Evolutionary conservation across 805 yeast species (phyloP), one percentile per base, ranked within the genome.

Genomic region (Metschnikowia anglica): DNA sequence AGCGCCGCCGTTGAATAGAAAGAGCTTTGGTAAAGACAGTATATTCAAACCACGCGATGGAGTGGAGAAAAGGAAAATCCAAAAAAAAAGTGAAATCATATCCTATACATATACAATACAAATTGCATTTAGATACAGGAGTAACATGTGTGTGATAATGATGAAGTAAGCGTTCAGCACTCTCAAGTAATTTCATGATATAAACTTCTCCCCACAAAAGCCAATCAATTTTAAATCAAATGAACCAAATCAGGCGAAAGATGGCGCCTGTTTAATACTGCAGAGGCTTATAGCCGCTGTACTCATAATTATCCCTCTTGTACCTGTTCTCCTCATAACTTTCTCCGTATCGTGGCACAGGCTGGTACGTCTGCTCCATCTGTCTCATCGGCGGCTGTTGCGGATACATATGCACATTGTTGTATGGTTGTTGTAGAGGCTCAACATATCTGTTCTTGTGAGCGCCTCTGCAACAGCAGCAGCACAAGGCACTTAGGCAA

Each of bases 401-500:
- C 4, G 45, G 62, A 46, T 68, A 68, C 72, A 68, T 66, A 41
- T 63, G 59, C 15, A 62, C 62, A 49, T 66, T 68, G 24, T 52
- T 44, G 42, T 59, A 61, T 3, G 58, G 56, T 46, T 46, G 47
- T n/a, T 46, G 52, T 23, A 49, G 51, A 7, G 52, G 59, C 39
- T 55, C 50, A 34, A 51, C 48, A 39, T 47, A 47, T n/a, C 48
- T 32, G 28, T 45, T 44, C 29, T 45, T 34, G 38, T 48, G 53
- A 9, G 62, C 61, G 16, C 56, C 39, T 17, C 69, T 39, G 53
- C 73, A 62, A 72, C 70, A 81, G 72, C 61, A 80, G 58, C 59
- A 81, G 69, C 56, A 73, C 62, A 49, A 65, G 47, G 55, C 79
- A 53, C 49, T 83, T 65, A 48, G 63, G 43, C 72, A 68, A 4